Conservation (phyloP, 768 basidiomycete species). For the Collybia sp. region DNA sequence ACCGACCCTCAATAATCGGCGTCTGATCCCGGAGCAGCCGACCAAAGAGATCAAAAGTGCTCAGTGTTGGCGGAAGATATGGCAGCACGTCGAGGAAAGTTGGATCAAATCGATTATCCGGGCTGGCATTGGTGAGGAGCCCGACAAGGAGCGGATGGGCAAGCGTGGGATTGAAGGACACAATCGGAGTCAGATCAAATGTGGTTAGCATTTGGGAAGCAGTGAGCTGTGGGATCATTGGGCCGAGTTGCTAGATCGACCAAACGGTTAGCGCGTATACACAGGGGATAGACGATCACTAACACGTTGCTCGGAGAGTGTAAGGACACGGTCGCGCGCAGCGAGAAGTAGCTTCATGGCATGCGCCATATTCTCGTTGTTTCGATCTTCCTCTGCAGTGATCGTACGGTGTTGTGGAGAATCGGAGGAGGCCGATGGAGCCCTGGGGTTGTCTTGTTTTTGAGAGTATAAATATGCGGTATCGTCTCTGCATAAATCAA, state of each 20-base stretch:
- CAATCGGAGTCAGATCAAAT: slow-evolving; percentile 61
- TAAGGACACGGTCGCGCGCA: slow-evolving; percentile 68
- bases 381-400: slow-evolving; percentile 47
- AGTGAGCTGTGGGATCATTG: slow-evolving; percentile 41
- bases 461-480: slow-evolving; percentile 32
- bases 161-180: slow-evolving; percentile 63
- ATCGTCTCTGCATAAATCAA: slow-evolving; percentile 31
- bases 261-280: neutral
- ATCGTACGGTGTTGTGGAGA: slow-evolving; percentile 4
- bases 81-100: slow-evolving; percentile 62
- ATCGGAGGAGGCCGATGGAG: slow-evolving; percentile 37
- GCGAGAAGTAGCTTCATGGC: slow-evolving; percentile 66
- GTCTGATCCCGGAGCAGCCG: slow-evolving; percentile 63
- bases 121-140: slow-evolving; percentile 36
- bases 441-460: slow-evolving; percentile 27
- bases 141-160: slow-evolving; percentile 64
- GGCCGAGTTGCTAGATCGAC: slow-evolving; percentile 42
- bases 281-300: slow-evolving; percentile 14
- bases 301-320: slow-evolving; percentile 73
- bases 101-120: slow-evolving; percentile 32
- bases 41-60: slow-evolving; percentile 71
- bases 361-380: slow-evolving; percentile 53
- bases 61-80: slow-evolving; percentile 64
- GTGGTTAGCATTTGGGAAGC: slow-evolving; percentile 55
- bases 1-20: slow-evolving; percentile 33